Conservation (phyloP, 257 asterid genomes). For the Solanum phureja region DNA sequence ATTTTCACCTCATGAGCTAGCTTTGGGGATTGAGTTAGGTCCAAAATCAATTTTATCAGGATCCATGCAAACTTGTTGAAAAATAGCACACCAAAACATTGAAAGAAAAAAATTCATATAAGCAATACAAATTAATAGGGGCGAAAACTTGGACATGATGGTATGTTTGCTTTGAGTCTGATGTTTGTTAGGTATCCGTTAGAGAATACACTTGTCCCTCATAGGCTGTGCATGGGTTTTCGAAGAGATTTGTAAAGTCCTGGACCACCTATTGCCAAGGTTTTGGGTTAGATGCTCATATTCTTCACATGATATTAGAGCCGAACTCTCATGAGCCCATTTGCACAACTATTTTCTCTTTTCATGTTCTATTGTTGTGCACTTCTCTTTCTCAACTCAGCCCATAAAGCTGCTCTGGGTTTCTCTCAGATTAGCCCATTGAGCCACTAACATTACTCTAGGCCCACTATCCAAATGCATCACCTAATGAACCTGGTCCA, state of each 20-base stretch:
- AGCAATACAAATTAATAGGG: not conserved
- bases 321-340: not conserved
- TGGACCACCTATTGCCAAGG: not conserved
- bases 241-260: not conserved
- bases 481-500: not conserved
- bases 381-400: not conserved
- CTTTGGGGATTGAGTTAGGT: not conserved
- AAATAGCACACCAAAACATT: not conserved
- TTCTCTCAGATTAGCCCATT: not conserved
- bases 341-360: not conserved
- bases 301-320: not conserved
- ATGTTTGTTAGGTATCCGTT: not conserved
- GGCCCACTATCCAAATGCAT: not conserved
- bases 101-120: not conserved
- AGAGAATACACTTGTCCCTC: not conserved
- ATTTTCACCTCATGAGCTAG: not conserved
- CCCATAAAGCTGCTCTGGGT: not conserved
- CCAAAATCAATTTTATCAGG: not conserved
- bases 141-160: not conserved
- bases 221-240: not conserved
- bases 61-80: not conserved
- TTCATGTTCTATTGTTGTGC: not conserved
- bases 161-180: not conserved
- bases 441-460: not conserved
- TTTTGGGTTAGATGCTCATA: not conserved